Base-by-base conservation (phyloP, 192 early-diverging fungal species). In the Mortierella claussenii region DNA sequence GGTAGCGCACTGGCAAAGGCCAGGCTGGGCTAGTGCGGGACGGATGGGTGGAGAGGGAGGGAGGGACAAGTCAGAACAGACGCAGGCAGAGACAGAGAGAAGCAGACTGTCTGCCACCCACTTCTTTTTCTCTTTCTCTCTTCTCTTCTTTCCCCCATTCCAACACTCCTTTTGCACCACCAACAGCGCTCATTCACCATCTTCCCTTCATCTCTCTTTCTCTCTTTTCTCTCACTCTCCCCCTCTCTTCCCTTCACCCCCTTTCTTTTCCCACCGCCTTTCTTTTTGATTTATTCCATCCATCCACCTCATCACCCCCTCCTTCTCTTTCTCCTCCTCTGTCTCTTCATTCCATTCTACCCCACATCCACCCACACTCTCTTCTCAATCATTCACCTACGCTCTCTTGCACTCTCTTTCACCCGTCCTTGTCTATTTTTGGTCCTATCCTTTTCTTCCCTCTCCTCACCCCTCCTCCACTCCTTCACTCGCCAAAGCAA, bases 161-260 rank as follows among this genome's bases (percentile, higher is more conserved):
- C 27, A 20, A 45, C 34, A 13, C 45, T 12, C 12, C 48, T 42
- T 13, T 17, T 26, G 23, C 24, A 27, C n/a, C n/a, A n/a, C n/a
- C n/a, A n/a, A n/a, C n/a, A 10, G 36, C 13, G 11, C 11, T 42
- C 55, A 20, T 7, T 60, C 28, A 11, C 58, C 8, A 9, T 28
- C 34, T 20, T 44, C 50, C 23, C 23, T 36, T 30, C 45, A 37
- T 31, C 36, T 67, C 26, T 50, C 24, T 57, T 55, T 32, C 47
- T 27, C 21, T 20, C 49, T 30, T n/a, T 48, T 23, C 32, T 31
- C 17, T 3, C n/a, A 33, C 6, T 24, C 17, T 15, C 43, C 17
- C 28, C n/a, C 26, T 10, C 50, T 36, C 47, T 30, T 40, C 6
- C 28, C 43, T 33, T 49, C 40, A 27, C n/a, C 49, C 23, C 30